Percentiles rank a stretch among this genome's conserved stretches.
Conservation (phyloP, 23 red algal species). For the Pyropia yezoensis region DNA sequence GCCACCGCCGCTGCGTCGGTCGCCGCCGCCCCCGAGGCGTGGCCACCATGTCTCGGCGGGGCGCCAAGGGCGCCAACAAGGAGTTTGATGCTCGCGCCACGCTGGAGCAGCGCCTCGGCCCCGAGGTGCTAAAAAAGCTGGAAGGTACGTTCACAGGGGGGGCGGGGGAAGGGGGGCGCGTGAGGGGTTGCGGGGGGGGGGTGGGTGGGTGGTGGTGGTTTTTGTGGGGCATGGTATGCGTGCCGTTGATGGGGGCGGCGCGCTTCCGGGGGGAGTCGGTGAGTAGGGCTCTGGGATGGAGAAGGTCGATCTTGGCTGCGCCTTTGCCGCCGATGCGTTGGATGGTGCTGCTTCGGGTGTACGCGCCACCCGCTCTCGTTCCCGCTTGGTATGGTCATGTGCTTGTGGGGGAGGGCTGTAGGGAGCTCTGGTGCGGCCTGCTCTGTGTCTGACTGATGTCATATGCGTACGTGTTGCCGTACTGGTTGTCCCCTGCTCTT, state of each 20-base stretch:
- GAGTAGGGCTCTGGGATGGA: constrained; percentile 35
- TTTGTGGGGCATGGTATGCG: too few species aligned
- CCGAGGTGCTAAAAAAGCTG: constrained; percentile 54
- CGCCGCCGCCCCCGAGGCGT: too few species aligned
- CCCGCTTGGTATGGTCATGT: not conserved
- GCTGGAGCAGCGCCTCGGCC: constrained; percentile 76
- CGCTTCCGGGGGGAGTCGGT: too few species aligned
- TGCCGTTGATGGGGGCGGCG: too few species aligned
- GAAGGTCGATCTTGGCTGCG: not conserved
- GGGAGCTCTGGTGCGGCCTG: not conserved
- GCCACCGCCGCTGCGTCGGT: too few species aligned
- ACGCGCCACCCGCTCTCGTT: too few species aligned
- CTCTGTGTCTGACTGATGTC: not conserved
- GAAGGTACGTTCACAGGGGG: constrained; percentile 19
- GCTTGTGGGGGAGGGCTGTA: not conserved
- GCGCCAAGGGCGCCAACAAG: too few species aligned
- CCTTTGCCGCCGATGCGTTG: not conserved
- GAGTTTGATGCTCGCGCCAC: constrained; percentile 51
- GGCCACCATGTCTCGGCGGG: too few species aligned
- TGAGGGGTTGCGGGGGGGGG: too few species aligned
- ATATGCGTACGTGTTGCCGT: too few species aligned
- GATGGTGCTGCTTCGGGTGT: not conserved
- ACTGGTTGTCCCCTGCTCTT: not conserved
- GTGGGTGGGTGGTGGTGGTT: too few species aligned
- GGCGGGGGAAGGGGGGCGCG: too few species aligned